phyloP scores from a whole-genome alignment of 371 early-diverging fungal species.

The Conidiobolus incongruus region DNA sequence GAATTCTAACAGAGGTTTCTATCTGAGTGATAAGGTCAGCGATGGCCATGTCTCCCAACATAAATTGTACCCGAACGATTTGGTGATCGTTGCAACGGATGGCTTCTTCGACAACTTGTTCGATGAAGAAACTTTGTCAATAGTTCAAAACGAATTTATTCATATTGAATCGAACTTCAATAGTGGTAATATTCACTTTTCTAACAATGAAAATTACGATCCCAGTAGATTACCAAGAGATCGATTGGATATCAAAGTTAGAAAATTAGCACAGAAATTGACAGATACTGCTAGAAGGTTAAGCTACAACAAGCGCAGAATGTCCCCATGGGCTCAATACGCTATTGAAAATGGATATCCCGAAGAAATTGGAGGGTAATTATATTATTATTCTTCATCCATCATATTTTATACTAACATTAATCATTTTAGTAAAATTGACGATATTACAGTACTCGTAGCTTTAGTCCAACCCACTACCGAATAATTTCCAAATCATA shows the following conservation, averaged over 20 bases:
- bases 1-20: background rate
- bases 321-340: constrained; percentile 7
- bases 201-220: background rate
- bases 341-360: background rate
- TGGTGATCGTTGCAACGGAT: constrained; percentile 41
- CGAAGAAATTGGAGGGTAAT: constrained; percentile 2
- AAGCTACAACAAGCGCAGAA: constrained; percentile 4
- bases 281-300: constrained; percentile 19
- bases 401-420: too few relatives aligned
- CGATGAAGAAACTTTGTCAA: constrained; percentile 24
- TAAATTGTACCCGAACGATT: constrained; percentile 31
- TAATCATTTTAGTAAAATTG: constrained; percentile 13
- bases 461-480: constrained; percentile 14
- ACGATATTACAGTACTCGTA: constrained; percentile 19
- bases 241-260: background rate
- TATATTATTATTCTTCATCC: background rate
- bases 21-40: constrained; percentile 9
- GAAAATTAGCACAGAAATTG: constrained; percentile 3
- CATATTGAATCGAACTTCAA: constrained; percentile 8
- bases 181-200: constrained; percentile 6
- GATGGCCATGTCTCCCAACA: constrained; percentile 28
- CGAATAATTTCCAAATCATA: too few relatives aligned
- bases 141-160: constrained; percentile 15
- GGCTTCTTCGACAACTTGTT: constrained; percentile 53
- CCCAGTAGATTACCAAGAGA: background rate